These are phyloP conservation scores for Didymella segeticola DNA, from an alignment of 2,329 filamentous ascomycete genomes.

Conservation along the genomic window DNA sequence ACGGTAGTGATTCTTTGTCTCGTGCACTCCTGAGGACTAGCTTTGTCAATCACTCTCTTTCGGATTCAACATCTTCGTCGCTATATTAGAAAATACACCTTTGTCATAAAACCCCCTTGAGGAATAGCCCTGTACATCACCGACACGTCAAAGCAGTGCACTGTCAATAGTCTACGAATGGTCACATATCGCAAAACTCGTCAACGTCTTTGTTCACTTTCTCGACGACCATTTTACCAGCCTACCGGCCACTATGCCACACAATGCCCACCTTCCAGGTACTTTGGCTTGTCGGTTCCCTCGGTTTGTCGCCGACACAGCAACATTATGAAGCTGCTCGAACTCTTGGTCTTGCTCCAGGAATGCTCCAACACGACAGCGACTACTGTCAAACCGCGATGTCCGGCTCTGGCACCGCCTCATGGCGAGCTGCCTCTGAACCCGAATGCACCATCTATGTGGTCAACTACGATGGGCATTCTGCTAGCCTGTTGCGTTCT, in stretches of 20 bases:
- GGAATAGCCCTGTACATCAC: neutral
- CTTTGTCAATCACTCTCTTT: too few relatives aligned
- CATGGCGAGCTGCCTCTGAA: conserved; percentile 16
- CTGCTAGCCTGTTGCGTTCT: neutral
- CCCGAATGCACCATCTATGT: conserved; percentile 10
- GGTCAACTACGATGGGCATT: conserved; percentile 1
- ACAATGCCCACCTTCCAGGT: neutral
- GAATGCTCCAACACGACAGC: neutral
- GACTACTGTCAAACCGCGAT: neutral
- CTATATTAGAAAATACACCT: neutral
- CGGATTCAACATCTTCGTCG: too few relatives aligned
- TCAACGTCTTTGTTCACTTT: neutral
- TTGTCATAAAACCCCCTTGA: neutral
- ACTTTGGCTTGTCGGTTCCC: neutral
- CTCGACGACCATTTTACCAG: neutral
- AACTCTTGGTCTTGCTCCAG: neutral
- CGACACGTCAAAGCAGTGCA: neutral
- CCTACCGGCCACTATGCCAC: neutral
- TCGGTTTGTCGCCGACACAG: neutral
- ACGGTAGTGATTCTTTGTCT: too few relatives aligned
- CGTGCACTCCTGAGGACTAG: too few relatives aligned
- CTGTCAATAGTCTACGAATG: neutral
- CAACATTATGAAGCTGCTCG: neutral
- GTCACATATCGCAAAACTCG: neutral
- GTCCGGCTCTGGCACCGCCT: conserved; percentile 19